Evolutionary conservation across 768 basidiomycete species (phyloP).

Genomic region (Tulasnella sp.): DNA sequence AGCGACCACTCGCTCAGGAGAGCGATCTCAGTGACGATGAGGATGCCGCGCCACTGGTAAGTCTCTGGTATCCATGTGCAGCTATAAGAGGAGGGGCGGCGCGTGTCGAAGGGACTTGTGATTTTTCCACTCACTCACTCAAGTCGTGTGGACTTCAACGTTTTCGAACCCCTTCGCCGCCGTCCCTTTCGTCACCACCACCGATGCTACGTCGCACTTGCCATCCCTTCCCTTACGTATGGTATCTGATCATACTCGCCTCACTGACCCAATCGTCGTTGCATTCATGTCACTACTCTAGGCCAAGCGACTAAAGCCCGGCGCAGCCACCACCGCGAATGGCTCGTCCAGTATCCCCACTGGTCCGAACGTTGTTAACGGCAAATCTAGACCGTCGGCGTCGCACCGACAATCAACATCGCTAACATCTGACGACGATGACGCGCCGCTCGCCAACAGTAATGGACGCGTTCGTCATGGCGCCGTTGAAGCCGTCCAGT

Average conservation of each 20-base stretch:
- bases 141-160: constrained; percentile 8
- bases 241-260: neutral
- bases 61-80: neutral
- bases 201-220: neutral
- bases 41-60: constrained; percentile 1
- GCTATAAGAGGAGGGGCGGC: too few relatives aligned
- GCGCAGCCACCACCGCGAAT: neutral
- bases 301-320: constrained; percentile 8
- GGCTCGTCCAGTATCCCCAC: neutral
- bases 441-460: constrained; percentile 41
- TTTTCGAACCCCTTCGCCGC: neutral
- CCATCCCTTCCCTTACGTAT: constrained; percentile 3
- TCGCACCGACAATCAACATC: neutral
- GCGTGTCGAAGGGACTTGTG: too few relatives aligned
- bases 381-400: neutral
- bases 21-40: constrained; percentile 9
- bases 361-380: constrained; percentile 2
- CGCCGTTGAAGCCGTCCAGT: constrained; percentile 18
- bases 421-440: constrained; percentile 39
- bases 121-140: neutral
- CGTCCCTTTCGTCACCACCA: too few relatives aligned
- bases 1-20: neutral
- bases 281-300: neutral
- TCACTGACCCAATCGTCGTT: neutral
- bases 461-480: constrained; percentile 32